phyloP scores from a whole-genome alignment of 2,329 filamentous ascomycete species.

The Huntiella decipiens region DNA sequence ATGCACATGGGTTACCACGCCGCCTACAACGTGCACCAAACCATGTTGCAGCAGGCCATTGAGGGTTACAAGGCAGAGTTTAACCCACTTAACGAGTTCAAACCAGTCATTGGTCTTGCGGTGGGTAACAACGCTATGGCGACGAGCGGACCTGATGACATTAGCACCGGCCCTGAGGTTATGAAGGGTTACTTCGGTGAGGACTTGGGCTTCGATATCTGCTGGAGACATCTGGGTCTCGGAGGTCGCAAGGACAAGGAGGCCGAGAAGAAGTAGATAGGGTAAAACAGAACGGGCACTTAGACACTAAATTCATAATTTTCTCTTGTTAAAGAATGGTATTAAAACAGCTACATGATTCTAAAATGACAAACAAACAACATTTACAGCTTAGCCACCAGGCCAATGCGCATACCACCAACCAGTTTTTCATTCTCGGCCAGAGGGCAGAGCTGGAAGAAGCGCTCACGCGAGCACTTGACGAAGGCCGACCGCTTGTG shows the following conservation, averaged over 20 bases:
- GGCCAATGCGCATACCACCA: conserved; percentile 31
- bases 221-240: conserved; percentile 34
- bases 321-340: neutral
- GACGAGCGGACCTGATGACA: conserved; percentile 38
- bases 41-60: conserved; percentile 28
- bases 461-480: conserved; percentile 44
- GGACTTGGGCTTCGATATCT: conserved; percentile 45
- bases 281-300: neutral
- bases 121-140: conserved; percentile 51
- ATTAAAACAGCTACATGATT: neutral
- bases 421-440: conserved; percentile 36
- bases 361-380: neutral
- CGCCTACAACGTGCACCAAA: conserved; percentile 48
- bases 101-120: conserved; percentile 51
- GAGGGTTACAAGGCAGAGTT: conserved; percentile 25
- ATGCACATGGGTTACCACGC: conserved; percentile 54
- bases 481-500: conserved; percentile 54
- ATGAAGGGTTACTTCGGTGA: conserved; percentile 46
- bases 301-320: neutral
- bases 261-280: neutral
- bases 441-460: conserved; percentile 48
- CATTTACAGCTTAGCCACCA: conserved; percentile 33
- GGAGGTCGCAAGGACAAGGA: conserved; percentile 15
- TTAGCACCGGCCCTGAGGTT: conserved; percentile 41
- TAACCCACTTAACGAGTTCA: conserved; percentile 31